Base-by-base conservation (phyloP, 2,329 filamentous ascomycete species). In the Cordyceps farinosa region DNA sequence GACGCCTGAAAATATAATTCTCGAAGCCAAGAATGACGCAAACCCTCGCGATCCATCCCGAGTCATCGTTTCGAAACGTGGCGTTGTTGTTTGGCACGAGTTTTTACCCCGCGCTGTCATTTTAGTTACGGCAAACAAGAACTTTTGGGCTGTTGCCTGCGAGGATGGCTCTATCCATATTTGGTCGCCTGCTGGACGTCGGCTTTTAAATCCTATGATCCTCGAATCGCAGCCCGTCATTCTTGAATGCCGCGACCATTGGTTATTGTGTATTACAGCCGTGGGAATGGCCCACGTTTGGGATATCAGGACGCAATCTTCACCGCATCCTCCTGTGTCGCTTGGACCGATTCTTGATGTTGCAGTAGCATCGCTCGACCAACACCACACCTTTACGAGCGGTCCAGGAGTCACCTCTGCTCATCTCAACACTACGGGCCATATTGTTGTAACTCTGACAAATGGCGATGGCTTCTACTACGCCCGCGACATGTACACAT, bases 401-500 rank as follows among this genome's bases (percentile, higher is more conserved):
- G 91, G 85, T 0, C 94, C 95, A 1, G 90, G 92, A 13, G 86
- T 99, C 42, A 96, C 95, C 5, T 95, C 94, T 57, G 95, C 93
- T 3, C 89, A 95, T 52, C 83, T 99, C 60, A 99, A 97, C 74
- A 92, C 91, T 0, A 88, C 87, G 61, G 96, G 95, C 1, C 85
- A 92, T 51, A 84, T 98, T 27, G 83, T 98, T 30, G 86, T 98
- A n/a, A 95, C 92, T 0, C 82, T 99, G 64, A 95, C 90, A 30
- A 98, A 97, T 69, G 95, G 95, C 27, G 94, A 99, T 70, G 95
- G 95, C 1, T 99, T 92, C 76, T 88, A 88, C 60, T 99, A 99
- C 76, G 91, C 91, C 1, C 85, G 90, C 0, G 83, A 84, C 22
- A 90, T 99, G 89, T 94, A 87, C 75, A 86, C 88, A 8, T 99